Evolutionary conservation across 2,329 filamentous ascomycete genomes (phyloP).

Genomic region (Daldinia sp.): DNA sequence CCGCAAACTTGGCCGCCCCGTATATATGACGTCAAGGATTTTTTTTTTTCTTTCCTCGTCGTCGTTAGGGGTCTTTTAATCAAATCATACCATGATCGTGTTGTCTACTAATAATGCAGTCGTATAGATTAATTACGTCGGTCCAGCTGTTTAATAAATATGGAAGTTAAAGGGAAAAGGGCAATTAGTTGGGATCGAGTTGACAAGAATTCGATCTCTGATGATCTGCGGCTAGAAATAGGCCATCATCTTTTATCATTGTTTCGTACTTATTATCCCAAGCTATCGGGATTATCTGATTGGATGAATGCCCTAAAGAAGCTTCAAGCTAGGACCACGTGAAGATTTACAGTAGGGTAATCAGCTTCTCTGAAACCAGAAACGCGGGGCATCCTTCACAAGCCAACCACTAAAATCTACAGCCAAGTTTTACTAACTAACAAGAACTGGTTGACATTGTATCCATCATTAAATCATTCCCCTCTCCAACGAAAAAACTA

Average conservation of each 20-base stretch:
- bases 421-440: neutral
- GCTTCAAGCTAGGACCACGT: constrained; percentile 30
- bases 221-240: constrained; percentile 24
- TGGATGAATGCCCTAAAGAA: constrained; percentile 4
- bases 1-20: neutral
- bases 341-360: constrained; percentile 17
- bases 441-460: constrained; percentile 13
- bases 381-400: constrained; percentile 32
- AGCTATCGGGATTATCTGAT: constrained; percentile 25
- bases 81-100: neutral
- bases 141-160: neutral
- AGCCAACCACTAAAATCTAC: constrained; percentile 29
- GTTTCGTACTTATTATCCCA: constrained; percentile 34
- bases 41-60: neutral
- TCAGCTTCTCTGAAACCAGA: constrained; percentile 11
- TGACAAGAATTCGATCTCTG: constrained; percentile 29
- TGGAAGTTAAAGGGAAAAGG: neutral
- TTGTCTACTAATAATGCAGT: neutral
- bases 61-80: neutral
- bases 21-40: constrained; percentile 10
- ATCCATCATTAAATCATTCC: constrained; percentile 37
- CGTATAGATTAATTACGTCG: neutral
- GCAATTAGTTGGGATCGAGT: constrained; percentile 15
- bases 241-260: constrained; percentile 11
- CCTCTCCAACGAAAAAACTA: constrained; percentile 27